Evolutionary conservation across 164 flowering plant species (phyloP), one percentile per base, ranked within the genome.

Genomic region (Stephania cephalantha): DNA sequence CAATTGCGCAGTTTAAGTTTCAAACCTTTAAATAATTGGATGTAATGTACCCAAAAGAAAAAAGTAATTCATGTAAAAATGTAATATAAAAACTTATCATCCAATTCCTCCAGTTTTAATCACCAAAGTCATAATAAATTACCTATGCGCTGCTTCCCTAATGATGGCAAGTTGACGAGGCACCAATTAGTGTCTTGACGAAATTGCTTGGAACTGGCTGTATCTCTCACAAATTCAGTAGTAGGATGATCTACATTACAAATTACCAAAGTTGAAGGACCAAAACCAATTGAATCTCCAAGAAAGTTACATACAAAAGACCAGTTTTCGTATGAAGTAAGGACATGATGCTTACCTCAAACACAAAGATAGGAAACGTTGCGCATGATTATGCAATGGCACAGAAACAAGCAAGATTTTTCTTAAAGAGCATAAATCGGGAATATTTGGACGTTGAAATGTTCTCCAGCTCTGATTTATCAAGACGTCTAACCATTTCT

Each of bases 381-480:
- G 22, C 7, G 5, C 65, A 18, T 58, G 22, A 58, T 7, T 17
- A 20, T 7, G 20, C 65, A 58, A 58, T 58, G 65, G 25, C 20
- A 58, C 22, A 58, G 22, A 50, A 10, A 58, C 5, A 20, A 20
- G 22, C 65, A 66, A 71, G 17, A 50, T 12, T 70, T 46, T 35
- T 35, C 42, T 55, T 66, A 42, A 35, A 8, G 17, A 69, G 20
- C 18, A 46, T 50, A 72, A 12, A 9, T 13, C 45, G 69, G 20
- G 46, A 63, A 48, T 46, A 46, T 70, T 25, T 13, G 42, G 75
- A 72, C 66, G 50, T 53, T 46, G 50, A 67, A 15, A 68, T 31
- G 42, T 9, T 10, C 17, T 66, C 75, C 44, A 50, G 63, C 68
- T 35, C 71, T 50, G 25, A 17, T 25, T 72, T 58, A n/a, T 20